Evolutionary conservation across 495 filamentous ascomycete species (phyloP).

Genomic region (Aspergillus olivimuriae): DNA sequence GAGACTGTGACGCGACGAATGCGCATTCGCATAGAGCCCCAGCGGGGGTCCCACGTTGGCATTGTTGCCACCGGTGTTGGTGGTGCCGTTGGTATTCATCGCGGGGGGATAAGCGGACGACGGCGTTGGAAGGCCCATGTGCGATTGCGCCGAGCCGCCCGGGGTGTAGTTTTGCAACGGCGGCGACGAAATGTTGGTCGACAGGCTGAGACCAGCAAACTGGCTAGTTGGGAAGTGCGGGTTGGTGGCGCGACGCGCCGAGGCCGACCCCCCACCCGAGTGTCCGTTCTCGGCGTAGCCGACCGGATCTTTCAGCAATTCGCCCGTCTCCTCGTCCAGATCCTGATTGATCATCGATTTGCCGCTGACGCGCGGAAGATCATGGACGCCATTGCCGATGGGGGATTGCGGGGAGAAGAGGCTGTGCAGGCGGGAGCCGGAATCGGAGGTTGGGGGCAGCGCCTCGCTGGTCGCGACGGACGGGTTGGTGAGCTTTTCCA

Average conservation of each 20-base stretch:
- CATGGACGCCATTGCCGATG: slow-evolving; percentile 65
- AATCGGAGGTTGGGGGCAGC: slow-evolving; percentile 55
- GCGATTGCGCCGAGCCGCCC: slow-evolving; percentile 17
- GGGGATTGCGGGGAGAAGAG: slow-evolving; percentile 82
- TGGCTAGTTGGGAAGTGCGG: slow-evolving; percentile 67
- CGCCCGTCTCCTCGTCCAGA: slow-evolving; percentile 77
- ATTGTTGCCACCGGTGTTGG: slow-evolving; percentile 43
- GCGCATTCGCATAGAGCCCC: slow-evolving; percentile 52
- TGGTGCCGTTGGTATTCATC: slow-evolving; percentile 39
- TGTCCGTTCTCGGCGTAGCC: slow-evolving; percentile 77
- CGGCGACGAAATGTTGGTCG: slow-evolving; percentile 54
- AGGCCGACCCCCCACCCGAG: slow-evolving; percentile 34
- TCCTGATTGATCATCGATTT: slow-evolving; percentile 85
- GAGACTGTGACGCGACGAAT: slow-evolving; percentile 62
- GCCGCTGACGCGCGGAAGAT: slow-evolving; percentile 64
- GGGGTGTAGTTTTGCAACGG: slow-evolving; percentile 42
- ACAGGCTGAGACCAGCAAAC: slow-evolving; percentile 64
- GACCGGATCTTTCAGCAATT: slow-evolving; percentile 76
- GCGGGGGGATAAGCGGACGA: slow-evolving; percentile 58
- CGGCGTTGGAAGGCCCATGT: slow-evolving; percentile 47
- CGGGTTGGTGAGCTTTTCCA: slow-evolving; percentile 64
- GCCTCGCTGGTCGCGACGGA: slow-evolving; percentile 45
- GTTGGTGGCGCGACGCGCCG: slow-evolving; percentile 57
- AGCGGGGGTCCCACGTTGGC: too few relatives aligned
- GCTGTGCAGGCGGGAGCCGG: slow-evolving; percentile 58